Evolutionary conservation across 176 grass and related monocot species (phyloP).

Genomic region (Rhynchospora breviuscula): DNA sequence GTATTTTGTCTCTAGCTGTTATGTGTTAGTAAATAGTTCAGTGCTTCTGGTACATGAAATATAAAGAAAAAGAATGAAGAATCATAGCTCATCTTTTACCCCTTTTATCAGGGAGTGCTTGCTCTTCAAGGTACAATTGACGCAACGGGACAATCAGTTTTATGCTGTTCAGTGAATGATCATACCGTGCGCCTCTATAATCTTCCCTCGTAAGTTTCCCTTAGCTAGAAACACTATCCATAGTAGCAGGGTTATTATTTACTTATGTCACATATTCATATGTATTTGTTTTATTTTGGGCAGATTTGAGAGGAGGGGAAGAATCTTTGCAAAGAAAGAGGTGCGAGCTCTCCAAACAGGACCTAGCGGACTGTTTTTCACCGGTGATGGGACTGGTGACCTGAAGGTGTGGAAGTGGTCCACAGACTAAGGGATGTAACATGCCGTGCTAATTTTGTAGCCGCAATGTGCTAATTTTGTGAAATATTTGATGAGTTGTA

Average conservation of each 20-base stretch:
- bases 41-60: background rate
- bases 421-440: too few relatives aligned
- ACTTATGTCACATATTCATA: background rate
- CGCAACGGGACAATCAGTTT: slow-evolving; percentile 67
- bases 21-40: background rate
- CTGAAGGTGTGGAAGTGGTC: slow-evolving; percentile 81
- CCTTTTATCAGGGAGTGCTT: slow-evolving; percentile 59
- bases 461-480: too few relatives aligned
- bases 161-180: slow-evolving; percentile 82
- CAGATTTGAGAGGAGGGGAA: slow-evolving; percentile 84
- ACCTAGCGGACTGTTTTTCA: slow-evolving; percentile 88
- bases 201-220: slow-evolving; percentile 80
- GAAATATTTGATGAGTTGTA: too few relatives aligned
- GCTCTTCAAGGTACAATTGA: slow-evolving; percentile 71
- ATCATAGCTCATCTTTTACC: slow-evolving; percentile 2
- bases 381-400: slow-evolving; percentile 87
- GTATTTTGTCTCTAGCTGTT: background rate
- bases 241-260: slow-evolving; percentile 9
- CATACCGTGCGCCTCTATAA: slow-evolving; percentile 73
- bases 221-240: slow-evolving; percentile 18
- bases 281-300: slow-evolving; percentile 23
- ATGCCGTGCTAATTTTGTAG: too few relatives aligned
- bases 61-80: background rate
- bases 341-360: slow-evolving; percentile 64
- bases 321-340: slow-evolving; percentile 76